Evolutionary conservation across 1,284 basidiomycete species (phyloP), one percentile per base, ranked within the genome.

Genomic region (Blastosporella zonata): DNA sequence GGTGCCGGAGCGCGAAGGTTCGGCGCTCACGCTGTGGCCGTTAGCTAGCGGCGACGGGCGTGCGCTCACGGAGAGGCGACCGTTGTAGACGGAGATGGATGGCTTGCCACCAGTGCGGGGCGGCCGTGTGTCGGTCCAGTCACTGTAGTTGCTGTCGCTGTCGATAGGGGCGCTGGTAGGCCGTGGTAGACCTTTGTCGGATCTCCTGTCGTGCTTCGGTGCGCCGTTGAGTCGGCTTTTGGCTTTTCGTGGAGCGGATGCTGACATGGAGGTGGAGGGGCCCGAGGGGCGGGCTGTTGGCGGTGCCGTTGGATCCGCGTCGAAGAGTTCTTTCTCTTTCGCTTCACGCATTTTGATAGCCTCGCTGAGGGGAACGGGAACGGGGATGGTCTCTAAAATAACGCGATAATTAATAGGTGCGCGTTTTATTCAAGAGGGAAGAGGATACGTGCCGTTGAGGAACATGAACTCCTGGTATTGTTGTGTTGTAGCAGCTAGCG

Each of bases 381-480:
- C 63, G 1, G 87, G 87, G 12, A 90, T 79, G 13, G 81, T 82
- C 55, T 87, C 87, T 90, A 54, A 4, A 33, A 22, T 17, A 31
- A 9, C 18, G 46, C 23, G 21, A n/a, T 23, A 48, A 38, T 41
- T 50, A 50, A 45, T 21, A 46, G 49, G 31, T 22, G 21, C 7
- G 5, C 47, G 41, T 33, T 13, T 35, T 33, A 46, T 50, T 12
- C 5, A 3, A 31, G 13, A 10, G 27, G 22, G 23, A 10, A 41
- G 20, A 34, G 28, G 29, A 23, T 17, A 55, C 66, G 35, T 59
- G 82, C 87, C 87, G 69, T 73, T 67, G 6, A 90, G 74, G 59
- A 88, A 87, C 67, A 75, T 77, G 55, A 86, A 84, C 59, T 86
- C 81, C 59, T 79, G 78, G 53, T 81, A 79, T 59, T 76, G 76